Evolutionary conservation across 2,329 filamentous ascomycete genomes (phyloP), one percentile per base, ranked within the genome.

Genomic region (Colletotrichum sp.): DNA sequence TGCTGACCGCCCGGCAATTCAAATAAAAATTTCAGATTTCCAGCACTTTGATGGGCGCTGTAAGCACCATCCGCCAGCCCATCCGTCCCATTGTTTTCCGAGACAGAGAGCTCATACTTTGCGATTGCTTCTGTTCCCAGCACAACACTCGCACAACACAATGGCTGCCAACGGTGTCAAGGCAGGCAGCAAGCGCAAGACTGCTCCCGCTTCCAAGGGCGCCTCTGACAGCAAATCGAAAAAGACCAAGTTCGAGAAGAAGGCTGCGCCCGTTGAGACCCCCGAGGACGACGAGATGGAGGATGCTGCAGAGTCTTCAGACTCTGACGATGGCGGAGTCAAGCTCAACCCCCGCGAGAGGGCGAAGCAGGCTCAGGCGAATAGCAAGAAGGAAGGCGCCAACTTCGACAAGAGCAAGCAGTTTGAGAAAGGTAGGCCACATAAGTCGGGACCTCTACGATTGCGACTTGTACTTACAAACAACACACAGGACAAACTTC

Each of bases 181-280:
- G 61, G 82, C 84, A 43, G 89, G 89, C 66, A 87, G 84, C 75
- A 93, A 93, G 85, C 86, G 92, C 78, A 93, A 93, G 84, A 86
- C 87, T 38, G 83, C 85, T 30, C 82, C 86, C 9, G 80, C 79
- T 38, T 82, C 82, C 43, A 91, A 89, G 81, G 83, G 86, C 59
- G 86, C 82, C 66, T 78, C 84, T 21, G 83, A 85, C 62, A 85
- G 84, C 69, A 85, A 85, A 71, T 77, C 82, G 52, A 92, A 92
- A 82, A 93, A 93, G 81, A 83, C 86, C 52, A 87, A 87, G 78
- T 80, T 89, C 5, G 81, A 64, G 73, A 83, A 84, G 73, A 83
- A 83, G 78, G 75, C 82, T 72, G 73, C 85, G 76, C 79, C 84
- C 59, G 71, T 75, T 34, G 71, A 76, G 30, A 75, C 48, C 62